These are phyloP conservation scores for Hyaloperonospora arabidopsidis DNA, from an alignment of 352 stramenopile genomes.

Conservation along the genomic window DNA sequence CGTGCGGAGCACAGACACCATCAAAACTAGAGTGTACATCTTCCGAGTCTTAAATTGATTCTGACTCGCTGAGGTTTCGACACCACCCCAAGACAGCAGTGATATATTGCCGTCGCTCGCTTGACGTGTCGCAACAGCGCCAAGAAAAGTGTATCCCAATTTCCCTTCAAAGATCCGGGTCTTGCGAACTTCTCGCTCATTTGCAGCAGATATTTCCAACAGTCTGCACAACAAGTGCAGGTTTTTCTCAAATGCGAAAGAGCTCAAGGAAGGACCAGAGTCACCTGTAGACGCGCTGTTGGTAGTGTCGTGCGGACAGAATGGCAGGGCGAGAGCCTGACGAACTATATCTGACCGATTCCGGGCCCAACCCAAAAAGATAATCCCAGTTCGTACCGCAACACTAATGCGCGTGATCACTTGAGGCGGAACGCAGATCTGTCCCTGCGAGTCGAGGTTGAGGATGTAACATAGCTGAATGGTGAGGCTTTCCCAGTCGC, in stretches of 20 bases:
- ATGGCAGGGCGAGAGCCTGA: conserved; percentile 48
- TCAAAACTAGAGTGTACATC: conserved; percentile 79
- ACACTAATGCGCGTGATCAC: conserved; percentile 54
- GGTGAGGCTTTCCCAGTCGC: conserved; percentile 76
- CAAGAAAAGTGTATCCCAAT: conserved; percentile 65
- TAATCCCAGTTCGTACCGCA: conserved; percentile 60
- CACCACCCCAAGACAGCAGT: conserved; percentile 29
- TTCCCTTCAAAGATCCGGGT: conserved; percentile 31
- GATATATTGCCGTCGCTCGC: conserved; percentile 24
- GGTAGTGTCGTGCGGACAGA: conserved; percentile 33
- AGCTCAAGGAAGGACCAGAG: conserved; percentile 34
- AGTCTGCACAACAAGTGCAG: conserved; percentile 44
- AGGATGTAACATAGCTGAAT: conserved; percentile 77
- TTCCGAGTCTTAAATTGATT: conserved; percentile 60
- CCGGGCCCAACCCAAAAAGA: conserved; percentile 70
- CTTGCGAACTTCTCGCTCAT: conserved; percentile 13
- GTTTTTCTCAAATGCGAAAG: conserved; percentile 60
- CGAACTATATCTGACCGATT: conserved; percentile 56
- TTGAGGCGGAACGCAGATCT: conserved; percentile 44
- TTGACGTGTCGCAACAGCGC: conserved; percentile 30
- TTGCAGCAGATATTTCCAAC: conserved; percentile 17
- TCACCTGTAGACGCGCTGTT: conserved; percentile 6
- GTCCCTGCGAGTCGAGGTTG: conserved; percentile 49
- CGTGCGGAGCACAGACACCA: conserved; percentile 73
- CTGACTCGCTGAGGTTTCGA: conserved; percentile 19